Evolutionary conservation across 1,139 yeast species (phyloP).

Genomic region (Schizosaccharomyces versatilis): DNA sequence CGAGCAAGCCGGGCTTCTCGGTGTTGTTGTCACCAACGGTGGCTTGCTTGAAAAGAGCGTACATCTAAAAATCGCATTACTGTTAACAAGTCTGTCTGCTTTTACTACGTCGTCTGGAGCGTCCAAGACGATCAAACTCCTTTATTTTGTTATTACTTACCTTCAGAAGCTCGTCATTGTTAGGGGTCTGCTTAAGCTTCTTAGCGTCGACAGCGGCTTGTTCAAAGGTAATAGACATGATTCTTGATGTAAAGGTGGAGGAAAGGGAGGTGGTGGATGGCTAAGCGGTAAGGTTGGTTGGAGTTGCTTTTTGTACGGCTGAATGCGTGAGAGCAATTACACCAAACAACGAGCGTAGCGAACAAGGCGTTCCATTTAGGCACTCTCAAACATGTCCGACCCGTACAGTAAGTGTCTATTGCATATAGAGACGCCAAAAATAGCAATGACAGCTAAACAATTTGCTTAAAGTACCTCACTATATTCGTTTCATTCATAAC

Average conservation of each 20-base stretch:
- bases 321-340: too few relatives aligned
- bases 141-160: slow-evolving; percentile 13
- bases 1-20: slow-evolving; percentile 59
- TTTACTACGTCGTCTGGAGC: background rate
- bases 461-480: too few relatives aligned
- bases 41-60: slow-evolving; percentile 90
- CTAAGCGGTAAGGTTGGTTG: too few relatives aligned
- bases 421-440: too few relatives aligned
- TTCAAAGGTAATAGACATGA: background rate
- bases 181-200: slow-evolving; percentile 52
- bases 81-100: background rate
- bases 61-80: slow-evolving; percentile 21
- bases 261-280: too few relatives aligned
- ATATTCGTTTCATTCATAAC: too few relatives aligned
- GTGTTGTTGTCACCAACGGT: slow-evolving; percentile 86
- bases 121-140: background rate
- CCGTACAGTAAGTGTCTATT: too few relatives aligned
- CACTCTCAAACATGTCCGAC: too few relatives aligned
- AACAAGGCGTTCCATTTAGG: too few relatives aligned
- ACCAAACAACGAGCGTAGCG: too few relatives aligned
- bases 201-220: slow-evolving; percentile 15
- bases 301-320: too few relatives aligned
- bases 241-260: background rate
- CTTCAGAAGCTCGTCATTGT: slow-evolving; percentile 61
- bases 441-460: too few relatives aligned